Conservation (phyloP, 1,284 basidiomycete genomes). For the Ustilago hordei region DNA sequence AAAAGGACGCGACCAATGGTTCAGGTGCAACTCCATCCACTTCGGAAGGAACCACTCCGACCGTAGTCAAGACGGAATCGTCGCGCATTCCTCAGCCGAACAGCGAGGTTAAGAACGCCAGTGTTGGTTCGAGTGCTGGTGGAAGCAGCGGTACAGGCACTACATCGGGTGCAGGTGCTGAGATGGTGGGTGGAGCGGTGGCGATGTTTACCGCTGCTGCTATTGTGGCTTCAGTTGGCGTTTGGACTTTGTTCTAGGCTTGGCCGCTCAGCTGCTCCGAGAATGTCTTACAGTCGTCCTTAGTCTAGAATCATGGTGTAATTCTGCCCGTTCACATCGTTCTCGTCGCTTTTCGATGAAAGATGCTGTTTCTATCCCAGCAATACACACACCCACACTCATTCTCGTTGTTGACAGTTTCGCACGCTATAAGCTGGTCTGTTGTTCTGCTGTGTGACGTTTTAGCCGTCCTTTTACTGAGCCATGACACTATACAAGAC, state of each 20-base stretch:
- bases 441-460: neutral
- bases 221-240: conserved; percentile 13
- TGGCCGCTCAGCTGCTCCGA: neutral
- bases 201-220: conserved; percentile 12
- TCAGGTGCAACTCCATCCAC: neutral
- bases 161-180: neutral
- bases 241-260: conserved; percentile 30
- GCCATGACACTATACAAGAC: too few relatives aligned
- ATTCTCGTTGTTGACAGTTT: neutral
- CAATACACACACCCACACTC: neutral
- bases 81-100: conserved; percentile 11
- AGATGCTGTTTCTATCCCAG: neutral
- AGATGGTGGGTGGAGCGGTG: conserved; percentile 4
- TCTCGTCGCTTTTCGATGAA: neutral
- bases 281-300: neutral
- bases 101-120: neutral
- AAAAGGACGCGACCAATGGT: conserved; percentile 7
- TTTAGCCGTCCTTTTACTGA: too few relatives aligned
- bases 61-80: neutral
- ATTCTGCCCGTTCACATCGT: neutral
- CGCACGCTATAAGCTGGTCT: too few relatives aligned
- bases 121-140: neutral
- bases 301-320: neutral
- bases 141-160: neutral
- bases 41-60: neutral